phyloP scores from a whole-genome alignment of 176 grass and related monocot genomes.

The Avena atlantica region DNA sequence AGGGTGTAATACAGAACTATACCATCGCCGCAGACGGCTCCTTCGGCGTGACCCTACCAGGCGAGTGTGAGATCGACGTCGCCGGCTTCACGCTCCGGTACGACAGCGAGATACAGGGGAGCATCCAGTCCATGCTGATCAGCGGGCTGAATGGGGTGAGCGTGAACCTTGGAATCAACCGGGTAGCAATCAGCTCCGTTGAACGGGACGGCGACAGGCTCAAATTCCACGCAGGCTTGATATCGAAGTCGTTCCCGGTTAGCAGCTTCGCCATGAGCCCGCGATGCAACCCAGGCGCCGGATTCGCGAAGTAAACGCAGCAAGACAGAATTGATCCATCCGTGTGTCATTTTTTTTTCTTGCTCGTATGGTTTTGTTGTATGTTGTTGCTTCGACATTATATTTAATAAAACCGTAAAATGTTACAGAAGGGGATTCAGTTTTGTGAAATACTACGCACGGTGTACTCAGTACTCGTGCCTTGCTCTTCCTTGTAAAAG shows the following conservation, averaged over 20 bases:
- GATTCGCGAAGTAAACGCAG: no score
- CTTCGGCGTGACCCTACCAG: background rate
- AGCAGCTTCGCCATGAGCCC: background rate
- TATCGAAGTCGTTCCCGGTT: background rate
- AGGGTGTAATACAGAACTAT: constrained; percentile 41
- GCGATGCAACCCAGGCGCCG: no score
- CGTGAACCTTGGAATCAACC: background rate
- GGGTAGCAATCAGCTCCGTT: background rate
- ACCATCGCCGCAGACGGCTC: background rate
- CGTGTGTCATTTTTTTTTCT: background rate
- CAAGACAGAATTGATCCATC: background rate
- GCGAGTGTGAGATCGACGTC: background rate
- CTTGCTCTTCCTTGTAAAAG: no score
- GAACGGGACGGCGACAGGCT: background rate
- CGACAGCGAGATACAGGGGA: background rate
- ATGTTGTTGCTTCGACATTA: background rate
- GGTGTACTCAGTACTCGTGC: no score
- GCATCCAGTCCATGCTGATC: background rate
- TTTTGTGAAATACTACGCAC: background rate
- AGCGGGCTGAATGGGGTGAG: background rate
- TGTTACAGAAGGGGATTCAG: background rate
- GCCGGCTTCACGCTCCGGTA: background rate
- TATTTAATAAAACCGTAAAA: background rate
- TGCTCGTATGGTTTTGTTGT: background rate
- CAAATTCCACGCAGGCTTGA: background rate